Percentiles rank a stretch among this genome's conserved stretches.
These are phyloP conservation scores for Starmerella riodocensis DNA, from an alignment of 805 yeast species.

Conservation along the genomic window DNA sequence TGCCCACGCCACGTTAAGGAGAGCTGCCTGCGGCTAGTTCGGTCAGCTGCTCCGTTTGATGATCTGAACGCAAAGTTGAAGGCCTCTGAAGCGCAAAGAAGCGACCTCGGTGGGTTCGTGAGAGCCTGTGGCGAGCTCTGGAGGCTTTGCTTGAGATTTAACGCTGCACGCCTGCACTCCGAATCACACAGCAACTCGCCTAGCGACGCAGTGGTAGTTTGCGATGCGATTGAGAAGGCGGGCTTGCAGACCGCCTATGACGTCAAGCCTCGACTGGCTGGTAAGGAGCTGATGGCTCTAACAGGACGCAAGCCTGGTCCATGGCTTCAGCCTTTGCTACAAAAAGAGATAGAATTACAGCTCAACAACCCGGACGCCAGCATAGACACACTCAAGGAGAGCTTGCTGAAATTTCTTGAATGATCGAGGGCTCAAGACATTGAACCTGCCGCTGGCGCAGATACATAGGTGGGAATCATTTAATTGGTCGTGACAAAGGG, in stretches of 20 bases:
- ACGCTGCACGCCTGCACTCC: conserved; percentile 19
- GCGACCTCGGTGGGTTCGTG: conserved; percentile 49
- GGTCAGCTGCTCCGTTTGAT: conserved; percentile 4
- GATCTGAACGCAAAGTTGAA: conserved; percentile 25
- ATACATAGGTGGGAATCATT: too few relatives aligned
- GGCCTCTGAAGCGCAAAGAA: neutral
- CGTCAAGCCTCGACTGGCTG: conserved; percentile 54
- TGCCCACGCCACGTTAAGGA: conserved; percentile 36
- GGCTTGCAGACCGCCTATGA: conserved; percentile 34
- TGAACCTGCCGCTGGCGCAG: too few relatives aligned
- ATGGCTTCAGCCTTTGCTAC: conserved; percentile 56
- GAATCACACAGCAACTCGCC: conserved; percentile 24
- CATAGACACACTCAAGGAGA: conserved; percentile 43
- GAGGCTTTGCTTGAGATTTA: conserved; percentile 32
- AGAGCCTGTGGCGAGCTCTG: conserved; percentile 43
- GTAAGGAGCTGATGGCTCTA: conserved; percentile 47
- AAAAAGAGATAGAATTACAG: conserved; percentile 57
- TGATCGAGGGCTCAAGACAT: too few relatives aligned
- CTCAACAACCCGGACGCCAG: conserved; percentile 51
- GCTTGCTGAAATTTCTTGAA: neutral
- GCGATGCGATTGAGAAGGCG: conserved; percentile 24
- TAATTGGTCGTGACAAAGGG: too few relatives aligned
- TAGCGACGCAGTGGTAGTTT: conserved; percentile 24
- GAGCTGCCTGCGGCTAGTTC: conserved; percentile 38
- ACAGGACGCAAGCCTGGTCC: conserved; percentile 63